Conservation (phyloP, 2,329 filamentous ascomycete genomes). For the Fusarium sublunatum region DNA sequence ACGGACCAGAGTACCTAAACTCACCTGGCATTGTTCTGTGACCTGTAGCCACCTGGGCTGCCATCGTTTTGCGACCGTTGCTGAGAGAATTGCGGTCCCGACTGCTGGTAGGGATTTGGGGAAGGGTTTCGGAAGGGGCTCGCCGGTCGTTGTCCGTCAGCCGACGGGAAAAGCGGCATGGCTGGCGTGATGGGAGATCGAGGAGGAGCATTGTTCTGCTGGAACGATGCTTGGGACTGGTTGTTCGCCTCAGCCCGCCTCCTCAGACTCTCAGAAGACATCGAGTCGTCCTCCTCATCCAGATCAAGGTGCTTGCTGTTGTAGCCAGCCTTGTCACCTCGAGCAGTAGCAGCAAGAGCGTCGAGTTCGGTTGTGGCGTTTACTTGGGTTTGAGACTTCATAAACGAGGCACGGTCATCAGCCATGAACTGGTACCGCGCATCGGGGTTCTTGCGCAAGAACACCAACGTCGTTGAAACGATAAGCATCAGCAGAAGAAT, state of each 20-base stretch:
- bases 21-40: conserved; percentile 57
- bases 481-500: conserved; percentile 84
- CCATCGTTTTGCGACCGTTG: conserved; percentile 49
- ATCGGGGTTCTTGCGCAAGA: conserved; percentile 93
- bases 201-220: conserved; percentile 45
- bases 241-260: conserved; percentile 50
- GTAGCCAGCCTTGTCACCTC: conserved; percentile 77
- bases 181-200: conserved; percentile 57
- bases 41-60: conserved; percentile 51
- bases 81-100: conserved; percentile 48
- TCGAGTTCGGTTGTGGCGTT: conserved; percentile 84
- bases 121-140: conserved; percentile 53
- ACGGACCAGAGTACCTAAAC: neutral
- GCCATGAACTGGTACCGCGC: conserved; percentile 96
- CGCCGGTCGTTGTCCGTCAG: conserved; percentile 50
- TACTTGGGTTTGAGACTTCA: conserved; percentile 92
- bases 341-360: conserved; percentile 86
- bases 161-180: conserved; percentile 58
- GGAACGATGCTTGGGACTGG: conserved; percentile 50
- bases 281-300: conserved; percentile 57
- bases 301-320: conserved; percentile 57
- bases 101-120: conserved; percentile 51
- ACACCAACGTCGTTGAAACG: conserved; percentile 71
- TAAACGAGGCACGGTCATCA: conserved; percentile 95
- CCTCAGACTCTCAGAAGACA: conserved; percentile 54